A percentile compares a stretch with the other conserved stretches of the same genome.
Evolutionary conservation across 306 rosid species (phyloP).

Genomic region (Sechiopsis laciniata): DNA sequence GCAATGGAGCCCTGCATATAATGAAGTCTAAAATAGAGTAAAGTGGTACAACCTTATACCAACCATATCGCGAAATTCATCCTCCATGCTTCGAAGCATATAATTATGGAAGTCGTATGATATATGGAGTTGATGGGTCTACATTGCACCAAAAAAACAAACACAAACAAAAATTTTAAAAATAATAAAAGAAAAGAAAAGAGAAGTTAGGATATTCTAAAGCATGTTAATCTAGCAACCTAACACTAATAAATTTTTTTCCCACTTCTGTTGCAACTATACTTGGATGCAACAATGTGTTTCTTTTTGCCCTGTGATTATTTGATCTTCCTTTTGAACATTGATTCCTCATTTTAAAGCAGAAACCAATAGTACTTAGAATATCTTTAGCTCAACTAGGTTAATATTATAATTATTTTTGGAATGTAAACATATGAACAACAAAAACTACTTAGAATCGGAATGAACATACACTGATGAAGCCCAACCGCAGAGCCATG

Average conservation of each 20-base stretch:
- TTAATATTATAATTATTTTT: neutral
- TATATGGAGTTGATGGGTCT: slow-evolving; percentile 76
- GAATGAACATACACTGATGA: slow-evolving; percentile 53
- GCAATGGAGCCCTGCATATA: neutral
- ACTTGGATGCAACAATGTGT: neutral
- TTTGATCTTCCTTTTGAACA: slow-evolving; percentile 1
- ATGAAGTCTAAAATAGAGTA: slow-evolving; percentile 19
- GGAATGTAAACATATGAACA: neutral
- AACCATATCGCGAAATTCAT: slow-evolving; percentile 78
- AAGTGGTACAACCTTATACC: slow-evolving; percentile 60
- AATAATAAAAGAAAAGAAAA: slow-evolving; percentile 5
- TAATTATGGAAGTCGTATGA: slow-evolving; percentile 83
- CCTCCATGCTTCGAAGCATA: slow-evolving; percentile 96
- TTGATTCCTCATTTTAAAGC: neutral
- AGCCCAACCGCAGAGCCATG: slow-evolving; percentile 89
- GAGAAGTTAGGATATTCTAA: slow-evolving; percentile 23
- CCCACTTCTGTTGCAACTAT: neutral
- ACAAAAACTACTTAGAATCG: slow-evolving; percentile 11
- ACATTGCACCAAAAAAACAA: slow-evolving; percentile 10
- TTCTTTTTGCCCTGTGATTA: neutral
- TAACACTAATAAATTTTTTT: neutral
- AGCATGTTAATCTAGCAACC: neutral
- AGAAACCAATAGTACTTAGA: neutral
- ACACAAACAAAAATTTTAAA: slow-evolving; percentile 17
- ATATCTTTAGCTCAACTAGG: neutral